Evolutionary conservation across 2,329 filamentous ascomycete genomes (phyloP), one percentile per base, ranked within the genome.

Genomic region (Venturia aucupariae): DNA sequence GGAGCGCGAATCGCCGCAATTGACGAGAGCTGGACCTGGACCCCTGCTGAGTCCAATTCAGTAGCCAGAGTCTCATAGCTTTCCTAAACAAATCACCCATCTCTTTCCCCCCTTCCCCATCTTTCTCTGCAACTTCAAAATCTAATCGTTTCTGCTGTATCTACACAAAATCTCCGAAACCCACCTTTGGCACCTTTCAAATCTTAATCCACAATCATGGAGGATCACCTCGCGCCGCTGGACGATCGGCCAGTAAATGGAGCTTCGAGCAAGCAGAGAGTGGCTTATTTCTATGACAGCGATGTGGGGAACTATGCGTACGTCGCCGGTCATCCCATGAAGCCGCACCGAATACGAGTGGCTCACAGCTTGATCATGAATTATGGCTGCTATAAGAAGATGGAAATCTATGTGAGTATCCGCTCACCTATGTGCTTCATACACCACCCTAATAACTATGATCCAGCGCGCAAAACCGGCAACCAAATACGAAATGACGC

Each of bases 231-330:
- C 27, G 63, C 54, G 69, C 84, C 80, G 66, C 76, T 85, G 68
- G 85, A 84, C 72, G 75, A 78, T 69, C 78, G 77, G 67, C 78
- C 76, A 42, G 27, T 46, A 2, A 44, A 61, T 27, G 41, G 32
- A 44, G 55, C 46, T 42, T 64, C 63, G 19, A 61, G 11, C 54
- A 38, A 35, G 24, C 54, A 64, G 59, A 65, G 69, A 76, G 80
- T 97, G 65, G 93, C 93, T 64, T 97, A 97, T 79, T 97, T 97
- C 77, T 97, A 97, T 82, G 93, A 97, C 74, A 95, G 90, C 3
- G 93, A 97, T 78, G 94, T 97, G 73, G 93, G 93, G 68, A 97
- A 97, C 77, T 97, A 97, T 80, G 92, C 93, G 74, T 97, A 97
- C 73, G 91, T 96, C 65, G 82, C 84, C 15, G 83, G 83, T n/a